Base-by-base conservation (phyloP, 2,329 filamentous ascomycete genomes). In the Zymoseptoria brevis region DNA sequence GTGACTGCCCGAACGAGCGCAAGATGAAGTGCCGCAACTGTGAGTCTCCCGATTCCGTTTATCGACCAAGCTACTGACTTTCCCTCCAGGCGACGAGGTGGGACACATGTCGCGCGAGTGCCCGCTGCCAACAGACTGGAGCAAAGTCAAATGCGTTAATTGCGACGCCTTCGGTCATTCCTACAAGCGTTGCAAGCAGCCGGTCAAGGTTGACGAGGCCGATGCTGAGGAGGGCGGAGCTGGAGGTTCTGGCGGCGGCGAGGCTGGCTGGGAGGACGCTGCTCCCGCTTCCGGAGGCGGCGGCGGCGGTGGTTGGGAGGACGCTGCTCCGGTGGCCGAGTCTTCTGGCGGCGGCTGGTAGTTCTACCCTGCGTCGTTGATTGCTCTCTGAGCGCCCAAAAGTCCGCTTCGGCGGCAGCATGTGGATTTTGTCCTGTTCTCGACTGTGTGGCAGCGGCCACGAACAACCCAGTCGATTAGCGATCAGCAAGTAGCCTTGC, bases 101-200 rank as follows among this genome's bases (percentile, higher is more conserved):
- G 68, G 67, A 5, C 68, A 70, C 58, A 59, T 52, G 5, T 30
- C 57, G 50, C 64, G 63, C 26, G 64, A 68, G 21, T 71, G 71
- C 60, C 59, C 61, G 2, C 64, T 67, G 59, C 67, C 69, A 1
- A 67, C 66, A 16, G 67, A 71, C 56, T 71, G 77, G 77, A 65
- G 68, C 30, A 75, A 75, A 63, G 75, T 75, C 68, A 79, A 70
- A 77, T 78, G 79, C 67, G 70, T 69, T 55, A 77, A 76, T 68
- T 81, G 79, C 64, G 58, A 68, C 24, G 62, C 69, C n/a, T 59
- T 55, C 61, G 65, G 66, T 19, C 67, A 68, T 49, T 60, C 60
- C 6, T 68, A 63, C 61, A 67, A 65, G 58, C 61, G 68, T 19
- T 72, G 70, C 65, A 59, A 60, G 24, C 65, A 68, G 54, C 60